Percentiles rank a stretch among this genome's conserved stretches.
Conservation (phyloP, 2,329 filamentous ascomycete genomes). For the Davidsoniella neocaledoniae region DNA sequence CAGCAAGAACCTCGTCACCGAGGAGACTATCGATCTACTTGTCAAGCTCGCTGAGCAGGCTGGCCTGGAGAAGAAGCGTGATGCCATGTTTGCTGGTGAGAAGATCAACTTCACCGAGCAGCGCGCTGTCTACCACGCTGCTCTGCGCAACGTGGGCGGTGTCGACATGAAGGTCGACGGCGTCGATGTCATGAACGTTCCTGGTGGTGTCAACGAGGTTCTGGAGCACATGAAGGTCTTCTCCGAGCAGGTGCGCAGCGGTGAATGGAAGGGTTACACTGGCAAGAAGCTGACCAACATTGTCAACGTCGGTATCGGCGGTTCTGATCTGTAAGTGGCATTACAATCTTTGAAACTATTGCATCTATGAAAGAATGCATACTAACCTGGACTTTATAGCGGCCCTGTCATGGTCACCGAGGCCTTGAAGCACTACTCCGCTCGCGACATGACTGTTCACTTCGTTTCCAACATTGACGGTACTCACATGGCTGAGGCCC, state of each 20-base stretch:
- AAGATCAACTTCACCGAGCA: slow-evolving; percentile 99
- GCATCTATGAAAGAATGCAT: slow-evolving; percentile 14
- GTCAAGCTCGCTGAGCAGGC: slow-evolving; percentile 85
- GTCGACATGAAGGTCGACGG: slow-evolving; percentile 75
- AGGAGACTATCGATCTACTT: slow-evolving; percentile 76
- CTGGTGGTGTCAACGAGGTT: slow-evolving; percentile 78
- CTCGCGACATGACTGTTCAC: slow-evolving; percentile 73
- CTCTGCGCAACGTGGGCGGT: slow-evolving; percentile 77
- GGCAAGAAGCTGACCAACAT: slow-evolving; percentile 96
- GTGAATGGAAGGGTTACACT: slow-evolving; percentile 91
- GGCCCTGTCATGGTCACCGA: slow-evolving; percentile 98
- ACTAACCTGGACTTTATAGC: slow-evolving; percentile 26
- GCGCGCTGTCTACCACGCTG: slow-evolving; percentile 88
- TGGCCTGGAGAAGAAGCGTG: slow-evolving; percentile 77
- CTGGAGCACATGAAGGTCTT: slow-evolving; percentile 98
- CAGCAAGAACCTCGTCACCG: slow-evolving; percentile 94
- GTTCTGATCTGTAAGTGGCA: slow-evolving; percentile 75
- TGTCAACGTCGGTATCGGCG: slow-evolving; percentile 94
- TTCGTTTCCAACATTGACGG: slow-evolving; percentile 99
- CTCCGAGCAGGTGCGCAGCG: slow-evolving; percentile 82
- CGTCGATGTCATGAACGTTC: slow-evolving; percentile 76
- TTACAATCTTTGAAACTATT: slow-evolving; percentile 13
- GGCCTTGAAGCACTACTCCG: slow-evolving; percentile 86
- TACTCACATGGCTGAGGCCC: slow-evolving; percentile 89
- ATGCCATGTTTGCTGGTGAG: slow-evolving; percentile 93